These are phyloP conservation scores for Ceratocystis alfenasii DNA, from an alignment of 2,329 filamentous ascomycete species.

Conservation along the genomic window DNA sequence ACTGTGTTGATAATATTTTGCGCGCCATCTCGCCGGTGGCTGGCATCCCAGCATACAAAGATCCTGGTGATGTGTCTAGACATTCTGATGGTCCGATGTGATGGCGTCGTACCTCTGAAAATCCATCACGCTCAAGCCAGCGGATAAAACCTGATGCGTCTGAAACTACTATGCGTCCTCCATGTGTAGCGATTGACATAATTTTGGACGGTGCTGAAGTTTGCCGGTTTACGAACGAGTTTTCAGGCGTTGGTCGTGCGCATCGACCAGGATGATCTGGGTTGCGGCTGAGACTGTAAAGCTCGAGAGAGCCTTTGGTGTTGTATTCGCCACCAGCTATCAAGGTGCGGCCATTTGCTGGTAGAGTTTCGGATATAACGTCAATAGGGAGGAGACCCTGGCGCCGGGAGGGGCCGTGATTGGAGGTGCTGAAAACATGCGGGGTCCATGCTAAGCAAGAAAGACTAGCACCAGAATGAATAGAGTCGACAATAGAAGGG, in stretches of 20 bases:
- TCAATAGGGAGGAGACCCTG: slow-evolving; percentile 29
- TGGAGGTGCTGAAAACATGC: slow-evolving; percentile 9
- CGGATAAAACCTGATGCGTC: slow-evolving; percentile 75
- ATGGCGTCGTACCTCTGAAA: slow-evolving; percentile 44
- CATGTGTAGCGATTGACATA: slow-evolving; percentile 69
- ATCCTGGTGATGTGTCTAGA: slow-evolving; percentile 31
- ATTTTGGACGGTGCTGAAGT: slow-evolving; percentile 71
- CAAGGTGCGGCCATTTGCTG: slow-evolving; percentile 49
- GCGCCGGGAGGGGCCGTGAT: background rate
- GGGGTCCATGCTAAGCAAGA: slow-evolving; percentile 47
- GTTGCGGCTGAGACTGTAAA: slow-evolving; percentile 52
- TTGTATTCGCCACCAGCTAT: slow-evolving; percentile 85
- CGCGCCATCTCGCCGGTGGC: slow-evolving; percentile 61
- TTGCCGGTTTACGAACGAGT: slow-evolving; percentile 52
- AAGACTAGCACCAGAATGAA: slow-evolving; percentile 72
- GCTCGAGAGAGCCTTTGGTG: slow-evolving; percentile 74
- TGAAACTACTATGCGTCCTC: slow-evolving; percentile 67
- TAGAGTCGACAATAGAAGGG: slow-evolving; percentile 60
- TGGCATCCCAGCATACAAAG: slow-evolving; percentile 41
- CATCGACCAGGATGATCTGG: background rate
- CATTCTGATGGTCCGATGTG: slow-evolving; percentile 45
- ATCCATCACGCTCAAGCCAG: slow-evolving; percentile 82
- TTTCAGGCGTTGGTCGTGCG: slow-evolving; percentile 1
- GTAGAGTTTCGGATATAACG: slow-evolving; percentile 24
- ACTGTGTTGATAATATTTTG: slow-evolving; percentile 58